Percentiles rank a stretch among this genome's conserved stretches.
Evolutionary conservation across 441 rosid genomes (phyloP).

Genomic region (Mallotus repandus): DNA sequence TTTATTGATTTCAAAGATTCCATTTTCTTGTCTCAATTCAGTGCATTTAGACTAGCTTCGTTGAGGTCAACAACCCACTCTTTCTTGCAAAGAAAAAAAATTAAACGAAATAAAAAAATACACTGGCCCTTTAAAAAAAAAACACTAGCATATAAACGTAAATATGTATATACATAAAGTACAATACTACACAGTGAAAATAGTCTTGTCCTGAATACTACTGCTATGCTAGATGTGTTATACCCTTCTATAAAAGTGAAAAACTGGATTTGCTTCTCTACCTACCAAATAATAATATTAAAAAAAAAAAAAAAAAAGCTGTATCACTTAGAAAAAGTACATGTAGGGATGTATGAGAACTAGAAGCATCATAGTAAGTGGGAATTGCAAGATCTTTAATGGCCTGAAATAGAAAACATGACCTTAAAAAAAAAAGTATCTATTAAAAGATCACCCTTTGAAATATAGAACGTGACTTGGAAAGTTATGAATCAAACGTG

Average conservation of each 20-base stretch:
- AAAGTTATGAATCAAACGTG: not conserved
- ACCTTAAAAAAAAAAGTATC: not conserved
- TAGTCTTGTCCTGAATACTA: no score
- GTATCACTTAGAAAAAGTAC: not conserved
- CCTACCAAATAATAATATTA: not conserved
- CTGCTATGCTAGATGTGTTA: no score
- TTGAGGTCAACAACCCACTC: not conserved
- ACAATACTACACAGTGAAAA: no score
- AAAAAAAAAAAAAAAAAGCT: not conserved
- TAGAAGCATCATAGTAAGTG: not conserved
- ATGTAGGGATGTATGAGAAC: no score
- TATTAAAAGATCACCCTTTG: not conserved
- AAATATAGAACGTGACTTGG: not conserved
- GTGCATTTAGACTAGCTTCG: conserved; percentile 4
- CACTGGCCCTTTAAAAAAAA: no score
- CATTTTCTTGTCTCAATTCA: not conserved
- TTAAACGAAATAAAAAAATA: no score
- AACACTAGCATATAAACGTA: no score
- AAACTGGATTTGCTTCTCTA: not conserved
- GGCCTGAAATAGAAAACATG: not conserved
- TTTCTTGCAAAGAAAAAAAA: not conserved
- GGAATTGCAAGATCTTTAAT: not conserved
- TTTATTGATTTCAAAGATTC: not conserved
- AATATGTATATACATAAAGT: no score
- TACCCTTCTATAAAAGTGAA: not conserved